Conservation (phyloP, 805 yeast genomes). For the Soucietia sequanensis region DNA sequence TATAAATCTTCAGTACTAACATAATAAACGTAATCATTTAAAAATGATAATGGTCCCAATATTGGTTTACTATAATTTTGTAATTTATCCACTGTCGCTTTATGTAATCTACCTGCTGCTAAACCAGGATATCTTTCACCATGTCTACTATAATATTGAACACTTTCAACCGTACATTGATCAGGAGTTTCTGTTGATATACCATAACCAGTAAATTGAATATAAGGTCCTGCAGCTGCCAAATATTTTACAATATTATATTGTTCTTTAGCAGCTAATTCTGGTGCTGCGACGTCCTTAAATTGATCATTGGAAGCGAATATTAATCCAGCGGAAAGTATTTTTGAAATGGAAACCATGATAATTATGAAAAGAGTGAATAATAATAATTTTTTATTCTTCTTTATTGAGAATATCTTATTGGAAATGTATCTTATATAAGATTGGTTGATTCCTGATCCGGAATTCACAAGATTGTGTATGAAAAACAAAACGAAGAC, state of each 20-base stretch:
- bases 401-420: not conserved
- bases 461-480: too few relatives aligned
- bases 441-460: not conserved
- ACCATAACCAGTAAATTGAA: slow-evolving; percentile 50
- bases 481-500: too few relatives aligned
- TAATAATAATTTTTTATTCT: too few relatives aligned
- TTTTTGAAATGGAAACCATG: slow-evolving; percentile 32
- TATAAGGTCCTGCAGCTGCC: slow-evolving; percentile 56
- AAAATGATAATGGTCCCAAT: slow-evolving; percentile 48
- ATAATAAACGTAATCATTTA: slow-evolving; percentile 49
- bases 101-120: slow-evolving; percentile 14
- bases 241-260: slow-evolving; percentile 46
- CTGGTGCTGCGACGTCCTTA: slow-evolving; percentile 30
- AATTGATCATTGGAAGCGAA: slow-evolving; percentile 26
- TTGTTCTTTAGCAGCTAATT: slow-evolving; percentile 37
- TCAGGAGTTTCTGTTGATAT: slow-evolving; percentile 45
- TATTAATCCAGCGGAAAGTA: slow-evolving; percentile 28
- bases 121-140: slow-evolving; percentile 63
- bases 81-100: slow-evolving; percentile 17
- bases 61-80: slow-evolving; percentile 16
- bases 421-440: not conserved
- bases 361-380: not conserved
- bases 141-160: slow-evolving; percentile 67
- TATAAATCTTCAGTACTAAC: slow-evolving; percentile 30
- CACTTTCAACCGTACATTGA: slow-evolving; percentile 56